A percentile compares a stretch with the other conserved stretches of the same genome.
These are phyloP conservation scores for Boletus subcaerulescens DNA, from an alignment of 768 basidiomycete genomes.

Conservation along the genomic window DNA sequence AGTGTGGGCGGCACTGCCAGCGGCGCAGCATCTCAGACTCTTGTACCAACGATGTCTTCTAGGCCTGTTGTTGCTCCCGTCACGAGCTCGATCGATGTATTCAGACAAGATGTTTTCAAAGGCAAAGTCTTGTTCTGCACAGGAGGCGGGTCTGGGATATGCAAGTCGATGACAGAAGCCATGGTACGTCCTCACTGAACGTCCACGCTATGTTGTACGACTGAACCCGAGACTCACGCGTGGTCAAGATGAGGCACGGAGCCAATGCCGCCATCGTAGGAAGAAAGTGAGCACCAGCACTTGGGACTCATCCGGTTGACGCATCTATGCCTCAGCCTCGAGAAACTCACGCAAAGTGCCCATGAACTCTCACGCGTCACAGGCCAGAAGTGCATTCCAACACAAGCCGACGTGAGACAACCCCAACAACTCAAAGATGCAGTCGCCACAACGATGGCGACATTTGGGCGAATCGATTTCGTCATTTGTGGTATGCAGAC, in stretches of 20 bases:
- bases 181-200: slow-evolving; percentile 48
- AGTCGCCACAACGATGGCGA: slow-evolving; percentile 67
- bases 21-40: too few species aligned
- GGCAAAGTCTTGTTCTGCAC: slow-evolving; percentile 92
- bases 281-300: slow-evolving; percentile 59
- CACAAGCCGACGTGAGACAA: slow-evolving; percentile 80
- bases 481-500: slow-evolving; percentile 78
- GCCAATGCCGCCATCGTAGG: slow-evolving; percentile 81
- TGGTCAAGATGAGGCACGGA: slow-evolving; percentile 73
- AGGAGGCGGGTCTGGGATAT: slow-evolving; percentile 91
- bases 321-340: slow-evolving; percentile 45
- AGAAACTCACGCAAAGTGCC: slow-evolving; percentile 68
- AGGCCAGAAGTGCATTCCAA: slow-evolving; percentile 65
- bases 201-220: neutral
- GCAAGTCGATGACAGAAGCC: slow-evolving; percentile 81
- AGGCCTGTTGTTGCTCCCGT: slow-evolving; percentile 43
- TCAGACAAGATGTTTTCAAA: slow-evolving; percentile 79
- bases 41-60: slow-evolving; percentile 34
- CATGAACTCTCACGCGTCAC: slow-evolving; percentile 68
- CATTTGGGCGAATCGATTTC: slow-evolving; percentile 88
- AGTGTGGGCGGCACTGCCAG: too few species aligned
- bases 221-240: slow-evolving; percentile 6
- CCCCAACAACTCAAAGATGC: slow-evolving; percentile 71
- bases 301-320: slow-evolving; percentile 1
- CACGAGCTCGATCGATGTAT: slow-evolving; percentile 57